A percentile compares a stretch with the other conserved stretches of the same genome.
Conservation (phyloP, 2,329 filamentous ascomycete genomes). For the Trichoderma hamatum region DNA sequence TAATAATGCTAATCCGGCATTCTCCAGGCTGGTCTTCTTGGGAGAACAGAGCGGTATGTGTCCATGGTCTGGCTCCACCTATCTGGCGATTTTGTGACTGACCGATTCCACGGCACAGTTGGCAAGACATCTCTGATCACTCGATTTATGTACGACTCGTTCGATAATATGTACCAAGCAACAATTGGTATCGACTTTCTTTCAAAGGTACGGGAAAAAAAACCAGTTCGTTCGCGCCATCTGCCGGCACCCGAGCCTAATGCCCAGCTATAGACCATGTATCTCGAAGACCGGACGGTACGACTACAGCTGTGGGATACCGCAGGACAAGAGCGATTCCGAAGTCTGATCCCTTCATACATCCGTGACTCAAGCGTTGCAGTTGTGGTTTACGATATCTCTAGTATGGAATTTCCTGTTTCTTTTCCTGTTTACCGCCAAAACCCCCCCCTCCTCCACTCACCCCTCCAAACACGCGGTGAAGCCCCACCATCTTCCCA, state of each 20-base stretch:
- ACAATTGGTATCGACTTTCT: constrained; percentile 99
- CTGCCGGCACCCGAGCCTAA: constrained; percentile 2
- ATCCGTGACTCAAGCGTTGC: constrained; percentile 98
- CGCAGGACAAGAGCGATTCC: constrained; percentile 94
- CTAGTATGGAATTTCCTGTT: constrained; percentile 57
- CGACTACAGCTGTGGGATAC: constrained; percentile 98
- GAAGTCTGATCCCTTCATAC: constrained; percentile 95
- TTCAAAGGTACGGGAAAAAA: constrained; percentile 71
- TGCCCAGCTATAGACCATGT: constrained; percentile 74
- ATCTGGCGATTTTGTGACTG: constrained; percentile 31
- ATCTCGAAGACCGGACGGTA: constrained; percentile 96
- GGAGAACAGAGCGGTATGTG: constrained; percentile 95
- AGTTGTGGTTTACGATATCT: constrained; percentile 98
- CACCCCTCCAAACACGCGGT: constrained; percentile 20
- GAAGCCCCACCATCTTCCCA: constrained; percentile 22
- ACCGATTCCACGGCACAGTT: constrained; percentile 63
- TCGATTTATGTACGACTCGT: constrained; percentile 99
- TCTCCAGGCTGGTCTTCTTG: constrained; percentile 85
- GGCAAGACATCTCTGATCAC: constrained; percentile 99
- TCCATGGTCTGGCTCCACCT: constrained; percentile 17
- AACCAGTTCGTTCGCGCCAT: not conserved
- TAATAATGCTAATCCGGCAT: constrained; percentile 20
- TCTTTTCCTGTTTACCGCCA: constrained; percentile 24
- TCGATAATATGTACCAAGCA: constrained; percentile 99
- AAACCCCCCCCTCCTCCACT: constrained; percentile 15